A percentile compares a stretch with the other conserved stretches of the same genome.
phyloP scores from a whole-genome alignment of 2,329 filamentous ascomycete species.

The Sclerotinia borealis region DNA sequence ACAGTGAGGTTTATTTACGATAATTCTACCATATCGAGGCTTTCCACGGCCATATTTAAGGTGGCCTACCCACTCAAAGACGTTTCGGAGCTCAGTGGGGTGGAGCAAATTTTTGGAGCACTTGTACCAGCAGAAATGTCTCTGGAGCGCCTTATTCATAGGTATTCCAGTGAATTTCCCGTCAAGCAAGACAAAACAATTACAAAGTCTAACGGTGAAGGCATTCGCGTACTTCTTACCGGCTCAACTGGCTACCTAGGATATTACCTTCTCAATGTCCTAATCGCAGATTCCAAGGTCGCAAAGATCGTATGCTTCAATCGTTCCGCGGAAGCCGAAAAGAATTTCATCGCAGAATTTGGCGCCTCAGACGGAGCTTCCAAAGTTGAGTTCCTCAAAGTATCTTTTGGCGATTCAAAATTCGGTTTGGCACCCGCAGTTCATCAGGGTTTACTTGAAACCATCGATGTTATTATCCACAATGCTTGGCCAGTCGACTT shows the following conservation, averaged over 20 bases:
- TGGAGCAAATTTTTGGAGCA: too few relatives aligned
- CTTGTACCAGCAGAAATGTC: neutral
- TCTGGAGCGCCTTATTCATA: neutral
- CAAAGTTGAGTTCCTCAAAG: neutral
- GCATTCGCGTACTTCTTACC: conserved; percentile 35
- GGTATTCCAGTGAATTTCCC: neutral
- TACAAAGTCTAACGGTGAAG: neutral
- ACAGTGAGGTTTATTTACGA: neutral
- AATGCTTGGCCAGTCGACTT: conserved; percentile 36
- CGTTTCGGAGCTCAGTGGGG: neutral
- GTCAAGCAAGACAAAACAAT: neutral
- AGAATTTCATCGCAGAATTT: neutral
- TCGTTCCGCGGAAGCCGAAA: conserved; percentile 24
- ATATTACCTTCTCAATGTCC: conserved; percentile 39
- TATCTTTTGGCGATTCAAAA: neutral
- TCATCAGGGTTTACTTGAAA: neutral
- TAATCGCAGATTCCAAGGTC: conserved; percentile 32
- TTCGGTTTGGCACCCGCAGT: neutral
- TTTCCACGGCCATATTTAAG: neutral
- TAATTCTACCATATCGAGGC: neutral
- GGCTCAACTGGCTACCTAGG: conserved; percentile 45
- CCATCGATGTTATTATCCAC: conserved; percentile 11
- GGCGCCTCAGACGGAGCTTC: neutral
- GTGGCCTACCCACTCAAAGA: neutral
- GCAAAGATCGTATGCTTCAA: conserved; percentile 44